phyloP scores from a whole-genome alignment of 2,329 filamentous ascomycete species.

The Colletotrichum navitas region DNA sequence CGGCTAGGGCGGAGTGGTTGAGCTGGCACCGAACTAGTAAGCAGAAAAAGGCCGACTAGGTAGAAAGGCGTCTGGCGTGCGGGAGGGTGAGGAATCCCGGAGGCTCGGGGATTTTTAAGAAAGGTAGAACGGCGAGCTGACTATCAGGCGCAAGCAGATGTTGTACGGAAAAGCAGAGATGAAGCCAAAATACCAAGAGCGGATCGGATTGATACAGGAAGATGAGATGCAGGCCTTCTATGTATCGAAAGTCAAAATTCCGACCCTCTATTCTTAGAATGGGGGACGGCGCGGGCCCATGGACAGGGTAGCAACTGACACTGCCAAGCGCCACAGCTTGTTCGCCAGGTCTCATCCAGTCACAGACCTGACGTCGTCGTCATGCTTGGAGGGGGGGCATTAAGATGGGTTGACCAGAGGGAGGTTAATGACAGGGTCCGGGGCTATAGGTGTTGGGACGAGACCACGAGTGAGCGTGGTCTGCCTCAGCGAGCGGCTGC shows the following conservation, averaged over 20 bases:
- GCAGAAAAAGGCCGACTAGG: background rate
- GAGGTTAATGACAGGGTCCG: conserved; percentile 25
- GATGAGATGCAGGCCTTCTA: conserved; percentile 33
- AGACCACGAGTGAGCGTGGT: conserved; percentile 5
- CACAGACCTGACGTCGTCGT: conserved; percentile 38
- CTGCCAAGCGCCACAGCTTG: conserved; percentile 41
- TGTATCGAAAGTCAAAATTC: conserved; percentile 38
- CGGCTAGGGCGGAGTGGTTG: conserved; percentile 20
- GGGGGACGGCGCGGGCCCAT: conserved; percentile 37
- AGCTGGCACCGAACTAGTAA: conserved; percentile 23
- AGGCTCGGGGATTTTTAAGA: conserved; percentile 9
- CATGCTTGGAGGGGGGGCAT: conserved; percentile 29
- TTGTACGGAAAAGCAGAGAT: background rate
- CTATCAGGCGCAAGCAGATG: background rate
- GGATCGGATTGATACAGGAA: background rate
- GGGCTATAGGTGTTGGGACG: conserved; percentile 28
- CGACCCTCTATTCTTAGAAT: conserved; percentile 31
- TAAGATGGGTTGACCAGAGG: conserved; percentile 15
- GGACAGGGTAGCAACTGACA: conserved; percentile 37
- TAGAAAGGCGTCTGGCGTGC: background rate
- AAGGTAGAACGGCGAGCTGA: background rate
- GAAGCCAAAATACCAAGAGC: conserved; percentile 18
- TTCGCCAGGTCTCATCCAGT: conserved; percentile 38
- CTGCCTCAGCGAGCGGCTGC: background rate
- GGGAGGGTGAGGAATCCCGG: conserved; percentile 11